Percentiles rank a stretch among this genome's conserved stretches.
Evolutionary conservation across 1,139 yeast species (phyloP).

Genomic region (Candida mesenterica): DNA sequence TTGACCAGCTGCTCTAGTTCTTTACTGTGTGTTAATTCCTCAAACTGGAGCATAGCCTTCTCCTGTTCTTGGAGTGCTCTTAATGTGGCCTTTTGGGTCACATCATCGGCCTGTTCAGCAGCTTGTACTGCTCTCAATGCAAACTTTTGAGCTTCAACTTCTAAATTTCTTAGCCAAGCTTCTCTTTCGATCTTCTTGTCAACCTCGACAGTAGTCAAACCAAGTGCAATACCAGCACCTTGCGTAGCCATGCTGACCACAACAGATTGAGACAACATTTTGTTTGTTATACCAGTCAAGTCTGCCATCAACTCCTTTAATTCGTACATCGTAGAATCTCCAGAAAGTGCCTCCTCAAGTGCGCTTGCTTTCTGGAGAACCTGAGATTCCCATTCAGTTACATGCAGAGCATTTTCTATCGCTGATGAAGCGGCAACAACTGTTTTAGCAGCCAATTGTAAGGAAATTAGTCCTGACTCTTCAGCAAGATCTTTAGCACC

Average conservation of each 20-base stretch:
- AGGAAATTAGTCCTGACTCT: not conserved
- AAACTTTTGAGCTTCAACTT: not conserved
- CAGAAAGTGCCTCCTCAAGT: not conserved
- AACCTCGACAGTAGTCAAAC: not conserved
- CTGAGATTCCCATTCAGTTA: not conserved
- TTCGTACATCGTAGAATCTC: not conserved
- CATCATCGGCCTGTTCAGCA: constrained; percentile 2
- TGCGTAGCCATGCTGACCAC: constrained; percentile 2
- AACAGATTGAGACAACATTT: constrained; percentile 1
- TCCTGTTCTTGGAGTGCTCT: constrained; percentile 1
- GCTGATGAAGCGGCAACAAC: not conserved
- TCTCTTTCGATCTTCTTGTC: constrained; percentile 1
- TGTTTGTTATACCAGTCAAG: not conserved
- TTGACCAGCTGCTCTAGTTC: not conserved
- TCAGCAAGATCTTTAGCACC: constrained; percentile 1
- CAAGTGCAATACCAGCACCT: constrained; percentile 1
- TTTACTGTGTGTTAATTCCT: not conserved
- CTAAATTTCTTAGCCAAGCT: not conserved
- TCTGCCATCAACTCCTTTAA: not conserved
- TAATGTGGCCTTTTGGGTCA: not conserved
- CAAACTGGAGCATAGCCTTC: constrained; percentile 1
- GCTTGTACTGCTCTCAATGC: constrained; percentile 7
- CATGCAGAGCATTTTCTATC: not conserved
- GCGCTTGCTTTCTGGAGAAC: not conserved
- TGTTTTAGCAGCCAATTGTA: constrained; percentile 1